These are phyloP conservation scores for Glycine latifolia DNA, from an alignment of 306 rosid genomes.

Conservation along the genomic window DNA sequence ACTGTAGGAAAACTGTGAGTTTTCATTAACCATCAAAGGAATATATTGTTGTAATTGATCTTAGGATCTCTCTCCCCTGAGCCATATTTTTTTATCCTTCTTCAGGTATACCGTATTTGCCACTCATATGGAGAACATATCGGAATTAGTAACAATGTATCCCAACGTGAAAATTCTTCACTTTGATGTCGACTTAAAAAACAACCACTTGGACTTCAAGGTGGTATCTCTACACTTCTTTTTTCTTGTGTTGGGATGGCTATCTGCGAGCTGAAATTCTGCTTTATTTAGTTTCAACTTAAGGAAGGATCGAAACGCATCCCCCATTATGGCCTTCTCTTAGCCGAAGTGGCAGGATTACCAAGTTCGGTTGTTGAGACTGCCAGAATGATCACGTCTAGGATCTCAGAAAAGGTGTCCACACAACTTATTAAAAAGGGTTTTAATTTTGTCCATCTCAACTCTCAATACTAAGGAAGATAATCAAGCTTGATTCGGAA, in stretches of 20 bases:
- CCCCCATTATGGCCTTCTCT: conserved; percentile 90
- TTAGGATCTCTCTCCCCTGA: conserved; percentile 16
- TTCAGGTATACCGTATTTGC: conserved; percentile 91
- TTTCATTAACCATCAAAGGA: conserved; percentile 25
- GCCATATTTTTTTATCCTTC: conserved; percentile 24
- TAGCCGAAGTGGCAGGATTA: conserved; percentile 93
- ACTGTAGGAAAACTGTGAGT: background rate
- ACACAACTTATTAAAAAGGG: background rate
- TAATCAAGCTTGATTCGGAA: too few relatives aligned
- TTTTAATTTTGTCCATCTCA: conserved; percentile 4
- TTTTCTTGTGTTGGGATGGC: conserved; percentile 8
- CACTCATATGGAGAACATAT: conserved; percentile 91
- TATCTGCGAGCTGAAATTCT: conserved; percentile 45
- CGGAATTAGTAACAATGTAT: conserved; percentile 79
- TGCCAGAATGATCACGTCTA: conserved; percentile 84
- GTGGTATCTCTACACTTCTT: conserved; percentile 46
- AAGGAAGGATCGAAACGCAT: conserved; percentile 88
- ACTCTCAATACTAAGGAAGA: background rate
- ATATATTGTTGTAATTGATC: conserved; percentile 35
- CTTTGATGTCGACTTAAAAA: conserved; percentile 84
- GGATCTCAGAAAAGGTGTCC: conserved; percentile 75
- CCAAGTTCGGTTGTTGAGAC: conserved; percentile 84
- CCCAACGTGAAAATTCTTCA: conserved; percentile 95
- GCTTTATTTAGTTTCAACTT: conserved; percentile 68
- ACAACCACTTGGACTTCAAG: conserved; percentile 84